Percentiles rank a stretch among this genome's conserved stretches.
Evolutionary conservation across 2,329 filamentous ascomycete species (phyloP).

Genomic region (Aspergillus proliferans): DNA sequence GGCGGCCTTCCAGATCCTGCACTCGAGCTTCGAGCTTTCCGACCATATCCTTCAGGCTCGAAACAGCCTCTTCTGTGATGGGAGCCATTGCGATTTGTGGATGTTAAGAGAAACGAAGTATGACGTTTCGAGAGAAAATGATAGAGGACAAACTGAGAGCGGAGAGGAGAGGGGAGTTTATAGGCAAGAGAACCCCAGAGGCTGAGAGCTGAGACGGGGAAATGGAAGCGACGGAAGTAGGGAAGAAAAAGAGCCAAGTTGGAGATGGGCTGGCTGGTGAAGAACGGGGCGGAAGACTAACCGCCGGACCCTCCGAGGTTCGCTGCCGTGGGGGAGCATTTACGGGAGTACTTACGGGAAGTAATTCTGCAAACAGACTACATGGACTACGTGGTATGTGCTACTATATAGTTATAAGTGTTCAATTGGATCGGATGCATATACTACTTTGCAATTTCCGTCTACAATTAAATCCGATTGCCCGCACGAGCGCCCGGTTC

Average conservation of each 20-base stretch:
- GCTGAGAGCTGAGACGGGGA: slow-evolving; percentile 20
- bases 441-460: too few species aligned
- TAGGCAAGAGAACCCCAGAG: background rate
- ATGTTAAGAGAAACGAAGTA: slow-evolving; percentile 11
- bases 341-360: background rate
- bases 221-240: slow-evolving; percentile 19
- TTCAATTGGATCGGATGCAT: too few species aligned
- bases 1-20: slow-evolving; percentile 71
- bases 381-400: background rate
- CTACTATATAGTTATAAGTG: too few species aligned
- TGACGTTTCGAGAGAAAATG: slow-evolving; percentile 2
- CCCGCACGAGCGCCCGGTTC: background rate
- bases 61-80: slow-evolving; percentile 71
- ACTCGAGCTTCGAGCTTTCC: slow-evolving; percentile 79
- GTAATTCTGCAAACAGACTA: background rate
- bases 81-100: slow-evolving; percentile 65
- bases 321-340: slow-evolving; percentile 5
- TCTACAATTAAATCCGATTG: too few species aligned
- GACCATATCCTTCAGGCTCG: slow-evolving; percentile 78
- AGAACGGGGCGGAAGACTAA: slow-evolving; percentile 15
- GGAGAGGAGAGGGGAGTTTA: background rate
- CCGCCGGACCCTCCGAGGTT: slow-evolving; percentile 27
- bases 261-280: slow-evolving; percentile 17
- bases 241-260: slow-evolving; percentile 9
- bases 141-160: background rate